Percentiles rank a stretch among this genome's conserved stretches.
phyloP scores from a whole-genome alignment of 768 basidiomycete genomes.

The Cystobasidium onofrii region DNA sequence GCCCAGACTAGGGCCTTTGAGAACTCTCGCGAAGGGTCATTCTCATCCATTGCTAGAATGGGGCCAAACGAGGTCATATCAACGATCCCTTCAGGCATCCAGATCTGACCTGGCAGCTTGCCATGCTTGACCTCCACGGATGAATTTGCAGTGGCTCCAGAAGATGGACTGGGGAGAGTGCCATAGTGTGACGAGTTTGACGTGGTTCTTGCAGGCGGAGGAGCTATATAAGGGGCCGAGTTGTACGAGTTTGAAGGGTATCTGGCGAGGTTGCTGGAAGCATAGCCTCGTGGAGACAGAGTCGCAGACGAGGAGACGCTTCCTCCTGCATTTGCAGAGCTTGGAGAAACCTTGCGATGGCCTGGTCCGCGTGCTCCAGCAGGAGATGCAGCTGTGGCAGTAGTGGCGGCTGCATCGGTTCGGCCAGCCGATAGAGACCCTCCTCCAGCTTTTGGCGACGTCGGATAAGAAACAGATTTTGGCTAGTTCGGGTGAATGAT shows the following conservation, averaged over 20 bases:
- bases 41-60: slow-evolving; percentile 16
- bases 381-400: neutral
- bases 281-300: too few relatives aligned
- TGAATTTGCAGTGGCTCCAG: neutral
- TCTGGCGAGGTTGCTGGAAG: neutral
- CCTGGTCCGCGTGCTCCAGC: too few relatives aligned
- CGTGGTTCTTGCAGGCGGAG: neutral
- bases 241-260: neutral
- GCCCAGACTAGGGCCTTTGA: slow-evolving; percentile 11
- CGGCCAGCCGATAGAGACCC: neutral
- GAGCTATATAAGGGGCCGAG: neutral
- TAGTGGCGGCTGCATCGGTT: neutral
- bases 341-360: too few relatives aligned
- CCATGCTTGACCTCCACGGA: neutral
- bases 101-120: neutral
- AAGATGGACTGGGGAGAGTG: neutral
- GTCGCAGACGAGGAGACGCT: too few relatives aligned
- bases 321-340: too few relatives aligned
- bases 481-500: neutral
- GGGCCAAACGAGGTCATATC: slow-evolving; percentile 17
- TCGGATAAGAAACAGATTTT: neutral
- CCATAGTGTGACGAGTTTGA: neutral
- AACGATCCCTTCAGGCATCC: slow-evolving; percentile 19
- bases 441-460: neutral
- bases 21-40: slow-evolving; percentile 15